Base-by-base conservation (phyloP, 2,329 filamentous ascomycete species). In the Fusarium chaquense region DNA sequence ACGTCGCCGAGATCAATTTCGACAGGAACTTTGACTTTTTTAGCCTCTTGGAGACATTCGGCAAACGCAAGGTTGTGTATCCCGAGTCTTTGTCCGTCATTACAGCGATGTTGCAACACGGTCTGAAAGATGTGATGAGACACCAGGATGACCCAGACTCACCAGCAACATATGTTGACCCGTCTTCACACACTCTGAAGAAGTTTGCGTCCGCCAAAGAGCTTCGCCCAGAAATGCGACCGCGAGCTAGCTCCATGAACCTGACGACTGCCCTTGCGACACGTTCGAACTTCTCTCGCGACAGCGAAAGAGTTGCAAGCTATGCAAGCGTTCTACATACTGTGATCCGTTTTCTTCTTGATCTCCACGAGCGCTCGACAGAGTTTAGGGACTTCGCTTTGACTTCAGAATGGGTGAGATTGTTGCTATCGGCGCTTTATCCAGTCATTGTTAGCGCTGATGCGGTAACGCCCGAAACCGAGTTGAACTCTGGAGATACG, bases 401-500 rank as follows among this genome's bases (percentile, higher is more conserved):
- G 13, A 87, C 86, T 1, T 97, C 94, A 0, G 91, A 92, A 45
- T 98, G 97, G 79, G 83, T 95, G 2, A 90, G 95, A 65, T 85
- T 93, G 47, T 82, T 99, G 6, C 84, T 98, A 1, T 88, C 89
- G 36, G 90, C 93, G 15, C 83, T 98, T 4, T 99, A 96, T 76
- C 94, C 96, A 3, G 89, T 96, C 20, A 87, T 98, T 51, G 94
- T 97, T 28, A 95, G 93, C 72, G 90, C 93, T 15, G 93, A 98
- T 79, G 86, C 90, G 24, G 90, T 98, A 40, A 91, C 88, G 57
- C 90, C 96, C 0, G 92, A 96, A 73, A 92, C 90, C 1, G 96
- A 99, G 78, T 82, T 98, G n/a, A 90, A 93, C 73, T 94, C 93
- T 18, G 87, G 91, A 72, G 91, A 94, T 70, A 92, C 92, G 13